Conservation (phyloP, 495 filamentous ascomycete species). For the Sabuloglossum arenarium region DNA sequence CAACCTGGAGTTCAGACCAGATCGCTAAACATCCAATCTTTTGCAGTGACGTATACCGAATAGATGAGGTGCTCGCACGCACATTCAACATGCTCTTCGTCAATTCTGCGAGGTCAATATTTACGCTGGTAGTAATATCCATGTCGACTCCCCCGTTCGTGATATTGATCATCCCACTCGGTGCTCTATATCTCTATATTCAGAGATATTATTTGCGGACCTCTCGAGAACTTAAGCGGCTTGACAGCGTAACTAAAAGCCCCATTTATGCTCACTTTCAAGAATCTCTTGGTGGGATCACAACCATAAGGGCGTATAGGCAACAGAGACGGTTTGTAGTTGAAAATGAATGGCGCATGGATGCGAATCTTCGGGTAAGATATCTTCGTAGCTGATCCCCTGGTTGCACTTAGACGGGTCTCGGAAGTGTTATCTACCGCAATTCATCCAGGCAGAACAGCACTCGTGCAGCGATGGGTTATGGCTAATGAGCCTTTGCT, state of each 20-base stretch:
- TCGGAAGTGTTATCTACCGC: not conserved
- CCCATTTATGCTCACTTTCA: constrained; percentile 98
- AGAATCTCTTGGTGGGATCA: constrained; percentile 83
- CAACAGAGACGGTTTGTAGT: constrained; percentile 71
- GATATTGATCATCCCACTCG: constrained; percentile 58
- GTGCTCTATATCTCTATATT: constrained; percentile 71
- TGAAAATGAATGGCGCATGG: constrained; percentile 96
- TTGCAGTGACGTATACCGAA: constrained; percentile 71
- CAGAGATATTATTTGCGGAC: constrained; percentile 95
- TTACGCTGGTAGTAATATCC: constrained; percentile 75
- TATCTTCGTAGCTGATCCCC: not conserved
- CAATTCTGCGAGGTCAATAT: constrained; percentile 34
- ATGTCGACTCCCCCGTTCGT: constrained; percentile 63
- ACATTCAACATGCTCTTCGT: constrained; percentile 42
- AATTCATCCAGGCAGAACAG: not conserved
- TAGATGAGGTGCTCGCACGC: constrained; percentile 85
- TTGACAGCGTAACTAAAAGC: constrained; percentile 87
- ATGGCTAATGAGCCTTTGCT: not conserved
- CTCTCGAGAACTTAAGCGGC: constrained; percentile 84
- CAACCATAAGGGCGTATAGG: constrained; percentile 91
- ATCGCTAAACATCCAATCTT: not conserved
- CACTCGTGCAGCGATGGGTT: not conserved
- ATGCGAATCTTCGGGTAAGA: constrained; percentile 52
- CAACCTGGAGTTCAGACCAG: not conserved
- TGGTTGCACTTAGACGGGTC: not conserved